Evolutionary conservation across 331 rosid species (phyloP).

Genomic region (Stylosanthes scabra): DNA sequence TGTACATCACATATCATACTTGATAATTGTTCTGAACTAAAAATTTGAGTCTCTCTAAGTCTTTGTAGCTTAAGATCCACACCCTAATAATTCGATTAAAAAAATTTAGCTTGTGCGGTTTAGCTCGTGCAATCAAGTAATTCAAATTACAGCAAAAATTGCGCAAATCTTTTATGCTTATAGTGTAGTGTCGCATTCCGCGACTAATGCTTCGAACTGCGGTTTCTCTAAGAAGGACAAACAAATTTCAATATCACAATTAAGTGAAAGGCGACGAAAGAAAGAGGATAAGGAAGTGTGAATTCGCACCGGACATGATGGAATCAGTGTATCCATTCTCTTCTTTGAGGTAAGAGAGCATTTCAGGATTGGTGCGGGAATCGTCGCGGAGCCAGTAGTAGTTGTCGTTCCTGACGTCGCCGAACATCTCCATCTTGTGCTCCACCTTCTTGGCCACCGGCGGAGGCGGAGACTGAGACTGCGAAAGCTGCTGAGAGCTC

Average conservation of each 20-base stretch:
- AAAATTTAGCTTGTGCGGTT: too few relatives aligned
- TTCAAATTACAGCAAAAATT: neutral
- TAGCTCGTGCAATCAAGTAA: neutral
- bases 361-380: constrained; percentile 69
- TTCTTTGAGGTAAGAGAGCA: constrained; percentile 66
- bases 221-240: neutral
- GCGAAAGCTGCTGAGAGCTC: constrained; percentile 28
- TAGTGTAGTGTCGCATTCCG: neutral
- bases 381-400: constrained; percentile 95
- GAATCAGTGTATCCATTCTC: constrained; percentile 72
- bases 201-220: neutral
- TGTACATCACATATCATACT: neutral
- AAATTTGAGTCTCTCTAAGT: neutral
- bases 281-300: neutral
- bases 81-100: neutral
- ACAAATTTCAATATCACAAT: neutral
- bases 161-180: neutral
- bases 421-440: constrained; percentile 74
- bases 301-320: constrained; percentile 68
- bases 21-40: neutral
- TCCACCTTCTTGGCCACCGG: constrained; percentile 86
- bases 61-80: neutral
- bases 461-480: constrained; percentile 48
- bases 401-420: constrained; percentile 77
- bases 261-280: neutral